phyloP scores from a whole-genome alignment of 2,329 filamentous ascomycete genomes.

The Albifimbria verrucaria region DNA sequence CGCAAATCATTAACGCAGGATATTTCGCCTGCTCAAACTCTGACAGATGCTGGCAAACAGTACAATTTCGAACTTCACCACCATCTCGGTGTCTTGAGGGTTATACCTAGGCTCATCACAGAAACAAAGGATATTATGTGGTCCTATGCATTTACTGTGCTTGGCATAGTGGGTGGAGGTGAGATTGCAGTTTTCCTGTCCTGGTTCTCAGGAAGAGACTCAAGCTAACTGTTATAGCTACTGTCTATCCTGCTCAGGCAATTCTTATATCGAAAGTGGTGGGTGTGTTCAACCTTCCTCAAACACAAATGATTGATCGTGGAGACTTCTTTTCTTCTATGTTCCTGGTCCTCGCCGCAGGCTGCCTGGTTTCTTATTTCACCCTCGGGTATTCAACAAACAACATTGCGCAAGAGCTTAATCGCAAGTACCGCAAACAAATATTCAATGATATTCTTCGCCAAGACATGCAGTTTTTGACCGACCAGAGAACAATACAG shows the following conservation, averaged over 20 bases:
- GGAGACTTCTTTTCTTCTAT: slow-evolving; percentile 37
- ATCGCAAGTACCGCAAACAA: slow-evolving; percentile 11
- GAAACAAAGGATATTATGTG: background rate
- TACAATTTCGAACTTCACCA: background rate
- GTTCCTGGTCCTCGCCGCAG: slow-evolving; percentile 36
- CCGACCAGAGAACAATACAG: slow-evolving; percentile 26
- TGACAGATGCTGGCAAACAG: no score
- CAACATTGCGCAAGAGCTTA: slow-evolving; percentile 10
- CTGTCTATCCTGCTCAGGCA: slow-evolving; percentile 36
- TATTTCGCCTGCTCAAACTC: no score
- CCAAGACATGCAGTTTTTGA: slow-evolving; percentile 42
- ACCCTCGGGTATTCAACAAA: slow-evolving; percentile 16
- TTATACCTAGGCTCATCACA: background rate
- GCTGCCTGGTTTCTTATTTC: slow-evolving; percentile 35
- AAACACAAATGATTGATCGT: background rate
- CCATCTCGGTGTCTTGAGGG: background rate
- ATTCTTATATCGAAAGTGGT: slow-evolving; percentile 26
- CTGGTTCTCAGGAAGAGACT: no score
- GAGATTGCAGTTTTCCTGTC: background rate
- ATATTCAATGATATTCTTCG: slow-evolving; percentile 24
- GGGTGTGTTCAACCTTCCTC: background rate
- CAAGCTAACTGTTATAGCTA: slow-evolving; percentile 14
- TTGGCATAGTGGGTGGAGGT: background rate
- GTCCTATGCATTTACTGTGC: background rate
- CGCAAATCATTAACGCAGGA: no score